Percentiles rank a stretch among this genome's conserved stretches.
phyloP scores from a whole-genome alignment of 306 rosid species.

The Mimosa pudica region DNA sequence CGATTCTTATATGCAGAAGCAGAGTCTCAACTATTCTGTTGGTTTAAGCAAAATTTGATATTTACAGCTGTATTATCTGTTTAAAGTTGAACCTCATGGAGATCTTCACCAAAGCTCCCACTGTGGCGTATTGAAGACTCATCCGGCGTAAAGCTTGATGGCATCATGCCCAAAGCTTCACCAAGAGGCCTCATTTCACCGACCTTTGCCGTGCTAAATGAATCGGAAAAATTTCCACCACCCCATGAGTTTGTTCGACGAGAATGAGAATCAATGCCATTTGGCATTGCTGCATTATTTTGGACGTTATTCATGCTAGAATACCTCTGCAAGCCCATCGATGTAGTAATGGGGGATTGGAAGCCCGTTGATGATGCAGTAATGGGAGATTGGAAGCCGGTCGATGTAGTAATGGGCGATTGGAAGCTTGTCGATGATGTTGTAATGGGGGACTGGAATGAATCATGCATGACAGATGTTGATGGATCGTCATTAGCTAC shows the following conservation, averaged over 20 bases:
- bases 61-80: constrained; percentile 63
- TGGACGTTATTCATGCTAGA: constrained; percentile 67
- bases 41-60: constrained; percentile 76
- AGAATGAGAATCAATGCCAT: constrained; percentile 44
- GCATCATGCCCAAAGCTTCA: constrained; percentile 55
- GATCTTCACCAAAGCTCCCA: constrained; percentile 66
- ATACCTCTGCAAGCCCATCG: constrained; percentile 52
- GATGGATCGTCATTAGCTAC: constrained; percentile 49
- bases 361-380: constrained; percentile 4
- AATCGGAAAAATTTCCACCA: constrained; percentile 57
- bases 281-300: constrained; percentile 33
- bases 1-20: constrained; percentile 41
- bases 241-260: constrained; percentile 87
- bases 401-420: background rate
- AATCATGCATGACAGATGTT: constrained; percentile 45
- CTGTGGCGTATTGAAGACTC: constrained; percentile 47
- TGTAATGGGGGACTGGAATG: constrained; percentile 44
- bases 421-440: constrained; percentile 39
- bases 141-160: constrained; percentile 51
- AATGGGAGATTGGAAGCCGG: constrained; percentile 27
- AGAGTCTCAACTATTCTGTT: constrained; percentile 48
- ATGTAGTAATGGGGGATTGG: constrained; percentile 38
- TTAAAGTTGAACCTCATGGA: constrained; percentile 88
- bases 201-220: constrained; percentile 44
- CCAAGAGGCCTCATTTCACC: constrained; percentile 53